phyloP scores from a whole-genome alignment of 352 stramenopile species.

The Pythium pyrilobum region DNA sequence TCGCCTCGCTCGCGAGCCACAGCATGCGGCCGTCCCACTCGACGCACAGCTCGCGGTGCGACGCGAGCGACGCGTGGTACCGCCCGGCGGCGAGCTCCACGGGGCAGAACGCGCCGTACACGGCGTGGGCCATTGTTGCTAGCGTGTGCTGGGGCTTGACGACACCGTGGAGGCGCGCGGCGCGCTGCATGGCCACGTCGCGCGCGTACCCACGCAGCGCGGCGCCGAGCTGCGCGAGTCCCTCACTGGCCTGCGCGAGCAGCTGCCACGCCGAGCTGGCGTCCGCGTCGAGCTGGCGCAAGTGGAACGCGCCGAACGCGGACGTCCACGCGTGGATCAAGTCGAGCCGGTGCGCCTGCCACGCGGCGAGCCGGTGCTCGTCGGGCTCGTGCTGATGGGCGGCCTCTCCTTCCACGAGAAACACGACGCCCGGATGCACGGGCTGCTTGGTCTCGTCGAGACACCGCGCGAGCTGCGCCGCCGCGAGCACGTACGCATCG shows the following conservation, averaged over 20 bases:
- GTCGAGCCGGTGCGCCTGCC: slow-evolving; percentile 43
- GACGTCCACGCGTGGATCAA: slow-evolving; percentile 39
- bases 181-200: slow-evolving; percentile 23
- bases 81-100: slow-evolving; percentile 38
- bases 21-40: slow-evolving; percentile 26
- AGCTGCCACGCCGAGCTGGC: slow-evolving; percentile 42
- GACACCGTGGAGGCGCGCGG: slow-evolving; percentile 25
- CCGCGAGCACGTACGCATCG: slow-evolving; percentile 39
- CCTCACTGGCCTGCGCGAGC: slow-evolving; percentile 17
- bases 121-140: slow-evolving; percentile 22
- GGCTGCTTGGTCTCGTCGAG: not conserved
- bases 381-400: slow-evolving; percentile 12
- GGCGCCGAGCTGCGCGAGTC: slow-evolving; percentile 24
- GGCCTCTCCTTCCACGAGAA: slow-evolving; percentile 40
- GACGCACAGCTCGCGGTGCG: slow-evolving; percentile 34
- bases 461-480: slow-evolving; percentile 28
- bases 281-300: slow-evolving; percentile 36
- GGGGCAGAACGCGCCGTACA: slow-evolving; percentile 51
- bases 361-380: slow-evolving; percentile 18
- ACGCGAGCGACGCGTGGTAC: slow-evolving; percentile 26
- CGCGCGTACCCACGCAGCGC: slow-evolving; percentile 16
- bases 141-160: slow-evolving; percentile 21
- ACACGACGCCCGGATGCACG: slow-evolving; percentile 44
- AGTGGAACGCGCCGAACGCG: slow-evolving; percentile 41
- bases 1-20: slow-evolving; percentile 37